Evolutionary conservation across 2,329 filamentous ascomycete genomes (phyloP).

Genomic region (Clonostachys rhizophaga): DNA sequence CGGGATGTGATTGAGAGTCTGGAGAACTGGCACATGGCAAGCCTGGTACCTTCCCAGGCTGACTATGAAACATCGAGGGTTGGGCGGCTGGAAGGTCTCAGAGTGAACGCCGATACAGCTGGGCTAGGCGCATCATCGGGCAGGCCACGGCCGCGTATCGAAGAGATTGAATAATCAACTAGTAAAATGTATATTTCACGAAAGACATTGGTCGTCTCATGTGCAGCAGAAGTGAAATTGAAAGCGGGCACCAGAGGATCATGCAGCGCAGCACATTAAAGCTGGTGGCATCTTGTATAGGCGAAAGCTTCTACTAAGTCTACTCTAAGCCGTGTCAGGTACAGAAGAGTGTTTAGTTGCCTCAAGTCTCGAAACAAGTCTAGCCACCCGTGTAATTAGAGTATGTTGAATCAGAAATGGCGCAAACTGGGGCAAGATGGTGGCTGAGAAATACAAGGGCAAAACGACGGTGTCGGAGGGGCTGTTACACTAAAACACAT

Average conservation of each 20-base stretch:
- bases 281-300: no score
- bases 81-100: constrained; percentile 29
- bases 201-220: not conserved
- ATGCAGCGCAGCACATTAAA: no score
- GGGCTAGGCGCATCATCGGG: constrained; percentile 14
- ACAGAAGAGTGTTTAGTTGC: no score
- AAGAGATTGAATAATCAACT: constrained; percentile 52
- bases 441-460: not conserved
- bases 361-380: no score
- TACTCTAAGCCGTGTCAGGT: no score
- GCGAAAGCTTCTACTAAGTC: no score
- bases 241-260: no score
- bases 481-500: no score
- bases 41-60: constrained; percentile 31
- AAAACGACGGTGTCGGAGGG: not conserved
- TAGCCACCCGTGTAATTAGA: no score
- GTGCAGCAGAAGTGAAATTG: no score
- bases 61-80: constrained; percentile 13
- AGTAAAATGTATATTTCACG: not conserved
- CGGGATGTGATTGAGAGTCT: constrained; percentile 62
- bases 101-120: constrained; percentile 21
- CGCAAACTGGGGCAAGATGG: no score
- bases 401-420: no score
- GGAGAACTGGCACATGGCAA: constrained; percentile 54
- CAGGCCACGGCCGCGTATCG: constrained; percentile 38